phyloP scores from a whole-genome alignment of 176 grass and related monocot species.

The Oryza nivara region DNA sequence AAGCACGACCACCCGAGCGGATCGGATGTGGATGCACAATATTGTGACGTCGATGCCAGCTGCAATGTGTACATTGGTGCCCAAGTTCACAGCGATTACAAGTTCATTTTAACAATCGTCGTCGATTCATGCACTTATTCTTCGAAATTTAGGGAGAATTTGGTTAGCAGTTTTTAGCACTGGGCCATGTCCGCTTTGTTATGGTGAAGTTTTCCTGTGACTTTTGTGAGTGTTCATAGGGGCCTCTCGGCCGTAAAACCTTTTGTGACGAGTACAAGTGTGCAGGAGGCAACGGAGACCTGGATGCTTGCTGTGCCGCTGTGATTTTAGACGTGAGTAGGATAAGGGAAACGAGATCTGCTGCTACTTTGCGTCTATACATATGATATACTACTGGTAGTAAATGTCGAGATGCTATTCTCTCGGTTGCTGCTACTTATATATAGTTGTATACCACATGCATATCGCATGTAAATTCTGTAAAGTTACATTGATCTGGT shows the following conservation, averaged over 20 bases:
- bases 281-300: conserved; percentile 25
- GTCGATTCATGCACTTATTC: conserved; percentile 49
- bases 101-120: conserved; percentile 46
- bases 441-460: neutral
- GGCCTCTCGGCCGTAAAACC: neutral
- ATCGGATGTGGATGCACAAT: conserved; percentile 74
- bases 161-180: conserved; percentile 25
- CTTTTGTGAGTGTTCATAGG: conserved; percentile 5
- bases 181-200: conserved; percentile 36
- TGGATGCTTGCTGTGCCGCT: conserved; percentile 32
- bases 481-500: neutral
- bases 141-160: conserved; percentile 31
- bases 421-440: conserved; percentile 3
- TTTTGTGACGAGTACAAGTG: conserved; percentile 27
- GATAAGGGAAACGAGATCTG: conserved; percentile 33
- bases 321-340: conserved; percentile 34
- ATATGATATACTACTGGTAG: conserved; percentile 5
- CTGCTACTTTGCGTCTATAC: conserved; percentile 13
- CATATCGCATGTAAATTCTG: neutral
- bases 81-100: conserved; percentile 38
- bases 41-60: conserved; percentile 50
- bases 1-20: conserved; percentile 41
- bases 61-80: conserved; percentile 38
- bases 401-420: neutral
- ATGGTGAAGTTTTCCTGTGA: conserved; percentile 32